Evolutionary conservation across 2,329 filamentous ascomycete species (phyloP).

Genomic region (Colletotrichum simmondsii): DNA sequence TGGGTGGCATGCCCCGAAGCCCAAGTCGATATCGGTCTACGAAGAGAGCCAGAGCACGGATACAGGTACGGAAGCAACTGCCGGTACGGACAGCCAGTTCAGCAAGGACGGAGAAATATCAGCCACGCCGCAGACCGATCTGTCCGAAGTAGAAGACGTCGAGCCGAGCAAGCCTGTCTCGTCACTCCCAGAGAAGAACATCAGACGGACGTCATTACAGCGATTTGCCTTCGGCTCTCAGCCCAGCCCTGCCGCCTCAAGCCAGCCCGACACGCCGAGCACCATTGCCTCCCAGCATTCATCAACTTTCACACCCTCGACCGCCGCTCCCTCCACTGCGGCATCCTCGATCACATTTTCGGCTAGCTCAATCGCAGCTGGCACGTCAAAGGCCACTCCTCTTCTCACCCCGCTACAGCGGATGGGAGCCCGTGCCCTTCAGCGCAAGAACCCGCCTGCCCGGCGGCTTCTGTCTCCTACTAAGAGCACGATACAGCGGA

Average conservation of each 20-base stretch:
- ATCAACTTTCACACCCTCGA: constrained; percentile 41
- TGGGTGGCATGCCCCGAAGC: constrained; percentile 56
- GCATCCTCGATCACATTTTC: constrained; percentile 55
- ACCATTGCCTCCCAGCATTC: constrained; percentile 45
- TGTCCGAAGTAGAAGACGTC: constrained; percentile 14
- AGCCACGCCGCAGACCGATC: constrained; percentile 18
- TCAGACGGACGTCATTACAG: constrained; percentile 34
- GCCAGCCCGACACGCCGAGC: constrained; percentile 42
- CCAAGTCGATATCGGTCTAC: constrained; percentile 56
- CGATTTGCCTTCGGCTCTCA: constrained; percentile 40
- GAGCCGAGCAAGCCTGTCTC: background rate
- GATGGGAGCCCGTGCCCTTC: constrained; percentile 59
- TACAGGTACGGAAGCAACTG: constrained; percentile 35
- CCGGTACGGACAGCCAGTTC: constrained; percentile 30
- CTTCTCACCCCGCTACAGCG: constrained; percentile 65
- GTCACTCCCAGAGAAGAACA: background rate
- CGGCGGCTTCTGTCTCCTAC: constrained; percentile 37
- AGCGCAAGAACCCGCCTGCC: constrained; percentile 40
- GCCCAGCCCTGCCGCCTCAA: constrained; percentile 23
- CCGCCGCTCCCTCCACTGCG: constrained; percentile 50
- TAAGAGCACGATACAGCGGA: constrained; percentile 32
- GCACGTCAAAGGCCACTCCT: constrained; percentile 54
- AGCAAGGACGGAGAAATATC: constrained; percentile 29
- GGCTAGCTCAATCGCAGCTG: constrained; percentile 39
- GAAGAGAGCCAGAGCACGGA: constrained; percentile 45